These are phyloP conservation scores for Periconia sp. DNA, from an alignment of 2,329 filamentous ascomycete genomes.

Conservation along the genomic window DNA sequence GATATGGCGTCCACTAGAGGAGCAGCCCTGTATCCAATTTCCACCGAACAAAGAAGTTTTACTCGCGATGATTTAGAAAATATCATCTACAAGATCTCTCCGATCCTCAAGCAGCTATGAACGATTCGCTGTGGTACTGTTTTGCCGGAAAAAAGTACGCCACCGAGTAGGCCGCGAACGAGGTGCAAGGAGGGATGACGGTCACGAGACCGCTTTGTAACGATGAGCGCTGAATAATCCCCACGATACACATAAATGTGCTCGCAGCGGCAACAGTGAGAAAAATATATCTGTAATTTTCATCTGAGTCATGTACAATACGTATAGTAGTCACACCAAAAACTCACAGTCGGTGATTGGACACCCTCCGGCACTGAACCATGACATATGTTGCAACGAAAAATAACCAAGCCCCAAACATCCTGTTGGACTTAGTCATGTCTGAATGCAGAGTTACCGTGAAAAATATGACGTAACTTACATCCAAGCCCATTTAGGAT, in stretches of 20 bases:
- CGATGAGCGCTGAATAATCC: slow-evolving; percentile 11
- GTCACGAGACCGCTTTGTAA: slow-evolving; percentile 15
- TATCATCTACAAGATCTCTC: no score
- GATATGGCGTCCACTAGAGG: no score
- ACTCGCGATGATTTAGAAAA: no score
- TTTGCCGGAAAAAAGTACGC: slow-evolving; percentile 13
- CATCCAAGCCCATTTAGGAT: slow-evolving; percentile 16
- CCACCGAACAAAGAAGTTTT: no score
- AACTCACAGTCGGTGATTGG: slow-evolving; percentile 13
- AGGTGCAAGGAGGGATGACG: slow-evolving; percentile 14
- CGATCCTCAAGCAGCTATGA: no score
- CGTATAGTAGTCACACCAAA: no score
- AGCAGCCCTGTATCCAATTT: no score
- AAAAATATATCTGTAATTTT: slow-evolving; percentile 15
- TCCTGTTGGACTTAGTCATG: slow-evolving; percentile 3
- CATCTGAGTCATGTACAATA: no score
- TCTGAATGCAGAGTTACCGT: not conserved
- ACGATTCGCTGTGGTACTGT: no score
- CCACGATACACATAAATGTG: slow-evolving; percentile 10
- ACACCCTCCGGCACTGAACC: slow-evolving; percentile 12
- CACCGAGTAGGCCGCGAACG: slow-evolving; percentile 16
- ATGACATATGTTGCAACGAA: slow-evolving; percentile 11
- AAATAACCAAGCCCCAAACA: slow-evolving; percentile 17
- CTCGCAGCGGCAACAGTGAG: slow-evolving; percentile 7
- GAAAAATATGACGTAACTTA: slow-evolving; percentile 4